Percentiles rank a stretch among this genome's conserved stretches.
phyloP scores from a whole-genome alignment of 2,329 filamentous ascomycete species.

The Tolypocladium paradoxum region DNA sequence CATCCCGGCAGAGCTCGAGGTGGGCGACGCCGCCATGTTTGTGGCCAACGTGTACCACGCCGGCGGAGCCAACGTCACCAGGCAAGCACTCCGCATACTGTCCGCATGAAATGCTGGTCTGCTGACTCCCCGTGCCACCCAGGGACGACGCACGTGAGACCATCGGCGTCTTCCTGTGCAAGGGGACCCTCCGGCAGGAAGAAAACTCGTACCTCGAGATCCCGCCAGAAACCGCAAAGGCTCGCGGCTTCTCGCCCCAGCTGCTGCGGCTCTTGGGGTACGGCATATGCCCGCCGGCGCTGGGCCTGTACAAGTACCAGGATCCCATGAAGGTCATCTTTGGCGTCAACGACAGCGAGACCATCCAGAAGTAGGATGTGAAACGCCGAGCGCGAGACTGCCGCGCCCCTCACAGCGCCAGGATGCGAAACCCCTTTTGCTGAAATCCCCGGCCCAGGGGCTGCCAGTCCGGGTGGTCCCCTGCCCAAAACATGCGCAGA shows the following conservation, averaged over 20 bases:
- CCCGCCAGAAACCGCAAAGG: conserved; percentile 16
- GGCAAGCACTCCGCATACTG: conserved; percentile 5
- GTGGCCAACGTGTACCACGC: conserved; percentile 28
- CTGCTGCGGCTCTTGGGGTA: conserved; percentile 21
- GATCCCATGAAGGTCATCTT: conserved; percentile 26
- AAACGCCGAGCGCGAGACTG: background rate
- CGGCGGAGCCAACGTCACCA: conserved; percentile 25
- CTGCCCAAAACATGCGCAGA: conserved; percentile 14
- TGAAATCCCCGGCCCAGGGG: conserved; percentile 12
- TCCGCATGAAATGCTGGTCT: background rate
- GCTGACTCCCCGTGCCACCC: background rate
- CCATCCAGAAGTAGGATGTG: conserved; percentile 5
- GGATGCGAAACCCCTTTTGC: conserved; percentile 10
- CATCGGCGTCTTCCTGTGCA: conserved; percentile 23
- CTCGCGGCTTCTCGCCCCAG: conserved; percentile 18
- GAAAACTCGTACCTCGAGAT: conserved; percentile 23
- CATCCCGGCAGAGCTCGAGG: conserved; percentile 26
- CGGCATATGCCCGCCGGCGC: conserved; percentile 19
- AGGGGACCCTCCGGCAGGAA: conserved; percentile 20
- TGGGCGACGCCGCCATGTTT: conserved; percentile 28
- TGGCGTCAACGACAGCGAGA: conserved; percentile 24
- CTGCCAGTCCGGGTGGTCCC: conserved; percentile 13
- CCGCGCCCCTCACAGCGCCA: conserved; percentile 7
- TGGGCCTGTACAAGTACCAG: conserved; percentile 24
- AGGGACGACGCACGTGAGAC: conserved; percentile 18